Base-by-base conservation (phyloP, 2,329 filamentous ascomycete species). In the Ophiostoma novo-ulmi region DNA sequence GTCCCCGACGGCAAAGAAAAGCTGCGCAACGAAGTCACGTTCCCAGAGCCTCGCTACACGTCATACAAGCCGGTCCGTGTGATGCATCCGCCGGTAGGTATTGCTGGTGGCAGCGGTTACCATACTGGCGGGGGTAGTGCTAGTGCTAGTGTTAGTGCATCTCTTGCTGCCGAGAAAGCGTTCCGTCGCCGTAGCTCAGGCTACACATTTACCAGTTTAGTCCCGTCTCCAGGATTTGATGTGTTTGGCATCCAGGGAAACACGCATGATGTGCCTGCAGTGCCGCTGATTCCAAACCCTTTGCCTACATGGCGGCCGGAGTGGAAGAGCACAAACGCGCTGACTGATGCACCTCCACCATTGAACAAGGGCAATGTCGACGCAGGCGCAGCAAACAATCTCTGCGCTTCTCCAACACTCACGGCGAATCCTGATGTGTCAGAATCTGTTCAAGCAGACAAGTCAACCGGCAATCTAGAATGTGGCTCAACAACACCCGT, bases 1-100 rank as follows among this genome's bases (percentile, higher is more conserved):
- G 94, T 97, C 0, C 94, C 95, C 0, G 95, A 98, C 75, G 94
- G 93, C 58, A 97, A 97, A 78, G 94, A 98, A 80, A 94, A 90
- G 77, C 84, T 99, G 55, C 86, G 90, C 41, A 97, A 96, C 76
- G 95, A 99, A 78, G 90, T 94, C 5, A 93, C 95, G 52, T 85
- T 91, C 72, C 94, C 94, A 0, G 93, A 97, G 75, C 95, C 95
- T 26, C 87, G 89, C 26, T 99, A 93, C 78, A 92, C 89, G 70
- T 84, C 89, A 0, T 98, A 97, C 81, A 97, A 94, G 78, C 87
- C 91, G 3, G 80, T 84, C 52, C 81, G 85, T 7, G 81, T 83
- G 41, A 85, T 85, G 83, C 80, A 82, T 58, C 80, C 81, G 26
- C 77, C 74, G 0, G 26, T 22, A 22, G 39, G 68, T 2, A 13